Evolutionary conservation across 2,329 filamentous ascomycete species (phyloP).

Genomic region (Neonectria hederae): DNA sequence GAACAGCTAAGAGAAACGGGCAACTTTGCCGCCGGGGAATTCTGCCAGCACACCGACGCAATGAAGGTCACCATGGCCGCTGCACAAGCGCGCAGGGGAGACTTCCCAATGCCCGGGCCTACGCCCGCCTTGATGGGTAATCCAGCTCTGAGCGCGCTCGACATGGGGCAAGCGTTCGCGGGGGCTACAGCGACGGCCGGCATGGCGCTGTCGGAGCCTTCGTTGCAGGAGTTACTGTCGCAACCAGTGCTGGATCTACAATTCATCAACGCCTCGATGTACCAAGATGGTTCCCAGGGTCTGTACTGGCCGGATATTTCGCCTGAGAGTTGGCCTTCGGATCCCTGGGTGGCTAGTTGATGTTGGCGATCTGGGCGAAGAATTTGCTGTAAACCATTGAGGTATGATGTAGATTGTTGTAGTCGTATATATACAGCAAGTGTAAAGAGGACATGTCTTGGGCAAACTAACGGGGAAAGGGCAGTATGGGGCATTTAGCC

Average conservation of each 20-base stretch:
- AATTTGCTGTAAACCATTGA: too few species aligned
- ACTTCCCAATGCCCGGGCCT: constrained; percentile 19
- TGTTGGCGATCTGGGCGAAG: not conserved
- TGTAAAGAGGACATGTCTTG: not conserved
- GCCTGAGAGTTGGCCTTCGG: constrained; percentile 38
- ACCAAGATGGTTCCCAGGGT: constrained; percentile 37
- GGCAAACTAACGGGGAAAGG: not conserved
- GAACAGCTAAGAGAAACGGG: constrained; percentile 51
- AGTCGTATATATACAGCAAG: not conserved
- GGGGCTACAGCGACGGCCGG: constrained; percentile 42
- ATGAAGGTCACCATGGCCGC: constrained; percentile 43
- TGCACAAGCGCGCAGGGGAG: constrained; percentile 28
- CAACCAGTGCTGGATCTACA: constrained; percentile 47
- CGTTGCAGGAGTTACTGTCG: constrained; percentile 47
- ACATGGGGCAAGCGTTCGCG: constrained; percentile 27
- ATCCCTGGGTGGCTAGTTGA: constrained; percentile 28
- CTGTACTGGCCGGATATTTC: constrained; percentile 42
- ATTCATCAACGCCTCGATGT: constrained; percentile 46
- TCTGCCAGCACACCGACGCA: constrained; percentile 52
- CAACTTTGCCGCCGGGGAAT: constrained; percentile 54
- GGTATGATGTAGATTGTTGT: too few species aligned
- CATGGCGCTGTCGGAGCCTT: constrained; percentile 49
- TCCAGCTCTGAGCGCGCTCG: constrained; percentile 19
- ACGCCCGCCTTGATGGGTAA: constrained; percentile 22
- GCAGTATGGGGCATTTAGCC: not conserved